Evolutionary conservation across 345 rosid genomes (phyloP), one percentile per base, ranked within the genome.

Genomic region (Ricinus communis): DNA sequence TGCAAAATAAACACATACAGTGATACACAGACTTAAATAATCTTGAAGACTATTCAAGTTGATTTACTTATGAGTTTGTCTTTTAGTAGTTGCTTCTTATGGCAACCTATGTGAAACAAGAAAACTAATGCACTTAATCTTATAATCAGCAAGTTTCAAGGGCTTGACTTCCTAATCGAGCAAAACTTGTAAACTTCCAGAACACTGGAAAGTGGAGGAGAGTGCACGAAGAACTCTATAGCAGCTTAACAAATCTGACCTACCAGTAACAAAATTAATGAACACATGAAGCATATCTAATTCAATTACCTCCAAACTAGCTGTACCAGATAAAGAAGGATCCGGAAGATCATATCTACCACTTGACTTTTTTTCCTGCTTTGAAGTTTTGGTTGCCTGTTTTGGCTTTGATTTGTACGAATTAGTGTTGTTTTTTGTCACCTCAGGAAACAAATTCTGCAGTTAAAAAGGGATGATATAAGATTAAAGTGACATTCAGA

Each of bases 401-500:
- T 79, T 75, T 24, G 49, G 28, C 80, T 73, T 83, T 38, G 78
- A 71, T 69, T 62, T 83, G 22, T n/a, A 58, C 46, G 47, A 22
- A 27, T 12, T 57, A 41, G 16, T 38, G 0, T 49, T 41, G 21
- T 41, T 68, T 46, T 57, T 76, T 68, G 67, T 73, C 72, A 25
- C 31, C 27, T 60, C 71, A 19, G 60, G 67, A 33, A 66, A 69
- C 16, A 75, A 57, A 53, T 77, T 66, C 89, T 85, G 86, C 68
- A 53, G 70, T 31, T 64, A 31, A 58, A n/a, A 70, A 53, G n/a
- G 18, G 50, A 40, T 31, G 5, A 7, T 9, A 52, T 25, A 25
- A 62, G 14, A 65, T 28, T 24, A 71, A 30, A 25, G 53, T 15
- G 25, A 24, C 5, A 14, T 19, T 38, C 43, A 55, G 1, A 25